Conservation (phyloP, 179 eudicot genomes). For the Heliamphora ciliata region DNA sequence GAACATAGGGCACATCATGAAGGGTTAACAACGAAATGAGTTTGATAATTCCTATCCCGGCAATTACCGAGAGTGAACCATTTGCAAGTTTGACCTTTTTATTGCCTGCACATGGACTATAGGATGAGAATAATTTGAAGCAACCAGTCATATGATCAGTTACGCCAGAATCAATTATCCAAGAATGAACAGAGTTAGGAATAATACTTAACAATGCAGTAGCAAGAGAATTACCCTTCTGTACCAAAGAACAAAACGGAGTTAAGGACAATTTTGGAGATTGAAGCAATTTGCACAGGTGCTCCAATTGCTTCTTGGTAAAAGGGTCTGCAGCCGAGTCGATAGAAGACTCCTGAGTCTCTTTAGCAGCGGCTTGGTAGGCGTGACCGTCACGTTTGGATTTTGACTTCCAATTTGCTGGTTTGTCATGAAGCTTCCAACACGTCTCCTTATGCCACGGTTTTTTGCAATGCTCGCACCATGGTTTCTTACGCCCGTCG, state of each 20-base stretch:
- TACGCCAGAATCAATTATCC: background rate
- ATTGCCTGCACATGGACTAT: background rate
- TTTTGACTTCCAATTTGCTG: no score
- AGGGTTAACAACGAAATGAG: background rate
- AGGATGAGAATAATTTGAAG: background rate
- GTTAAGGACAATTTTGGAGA: background rate
- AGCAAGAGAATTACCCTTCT: background rate
- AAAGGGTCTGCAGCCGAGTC: background rate
- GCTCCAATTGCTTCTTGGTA: slow-evolving; percentile 4
- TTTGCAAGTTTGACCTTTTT: background rate
- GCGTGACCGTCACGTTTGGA: no score
- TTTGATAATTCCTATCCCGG: background rate
- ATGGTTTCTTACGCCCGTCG: no score
- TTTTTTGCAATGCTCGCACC: no score
- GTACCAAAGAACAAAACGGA: background rate
- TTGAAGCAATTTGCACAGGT: slow-evolving; percentile 1
- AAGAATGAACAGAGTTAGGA: background rate
- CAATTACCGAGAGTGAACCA: background rate
- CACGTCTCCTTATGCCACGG: no score
- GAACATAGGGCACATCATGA: background rate
- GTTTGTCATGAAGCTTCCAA: no score
- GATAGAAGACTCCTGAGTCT: no score
- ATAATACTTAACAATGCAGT: background rate
- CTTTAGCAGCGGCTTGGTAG: no score
- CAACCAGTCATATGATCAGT: background rate